Evolutionary conservation across 139 green algal genomes (phyloP).

Genomic region (Chlamydomonas incerta): DNA sequence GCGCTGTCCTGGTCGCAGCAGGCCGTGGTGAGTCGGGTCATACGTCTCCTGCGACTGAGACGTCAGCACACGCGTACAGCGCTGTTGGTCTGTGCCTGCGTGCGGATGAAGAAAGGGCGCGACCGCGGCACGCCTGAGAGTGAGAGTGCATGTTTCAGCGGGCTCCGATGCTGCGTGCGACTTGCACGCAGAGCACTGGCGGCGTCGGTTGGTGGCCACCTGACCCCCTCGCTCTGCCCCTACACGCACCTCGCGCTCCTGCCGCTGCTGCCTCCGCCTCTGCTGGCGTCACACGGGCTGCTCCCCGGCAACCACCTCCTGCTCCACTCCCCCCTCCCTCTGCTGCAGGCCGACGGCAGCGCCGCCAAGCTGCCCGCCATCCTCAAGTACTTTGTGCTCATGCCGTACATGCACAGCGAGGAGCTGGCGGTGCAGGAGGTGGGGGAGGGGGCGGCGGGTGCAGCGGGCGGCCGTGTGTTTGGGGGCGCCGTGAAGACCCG

Average conservation of each 20-base stretch:
- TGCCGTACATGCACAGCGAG: slow-evolving; percentile 74
- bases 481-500: too few relatives aligned
- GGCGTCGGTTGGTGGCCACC: too few relatives aligned
- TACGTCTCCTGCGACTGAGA: too few relatives aligned
- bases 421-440: slow-evolving; percentile 67
- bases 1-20: slow-evolving; percentile 51
- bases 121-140: too few relatives aligned
- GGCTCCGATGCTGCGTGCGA: too few relatives aligned
- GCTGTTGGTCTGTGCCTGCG: neutral
- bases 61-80: neutral
- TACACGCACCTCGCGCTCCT: neutral
- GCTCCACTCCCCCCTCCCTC: neutral
- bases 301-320: neutral
- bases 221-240: too few relatives aligned
- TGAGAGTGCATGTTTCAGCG: too few relatives aligned
- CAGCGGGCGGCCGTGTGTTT: too few relatives aligned
- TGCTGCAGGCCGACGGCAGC: slow-evolving; percentile 24
- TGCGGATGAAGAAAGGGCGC: too few relatives aligned
- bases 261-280: too few relatives aligned
- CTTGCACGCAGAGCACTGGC: too few relatives aligned
- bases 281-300: neutral
- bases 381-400: slow-evolving; percentile 44
- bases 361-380: slow-evolving; percentile 44
- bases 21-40: slow-evolving; percentile 21
- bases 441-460: neutral